Conservation (phyloP, 108 stramenopile genomes). For the Nitzschia inconspicua region DNA sequence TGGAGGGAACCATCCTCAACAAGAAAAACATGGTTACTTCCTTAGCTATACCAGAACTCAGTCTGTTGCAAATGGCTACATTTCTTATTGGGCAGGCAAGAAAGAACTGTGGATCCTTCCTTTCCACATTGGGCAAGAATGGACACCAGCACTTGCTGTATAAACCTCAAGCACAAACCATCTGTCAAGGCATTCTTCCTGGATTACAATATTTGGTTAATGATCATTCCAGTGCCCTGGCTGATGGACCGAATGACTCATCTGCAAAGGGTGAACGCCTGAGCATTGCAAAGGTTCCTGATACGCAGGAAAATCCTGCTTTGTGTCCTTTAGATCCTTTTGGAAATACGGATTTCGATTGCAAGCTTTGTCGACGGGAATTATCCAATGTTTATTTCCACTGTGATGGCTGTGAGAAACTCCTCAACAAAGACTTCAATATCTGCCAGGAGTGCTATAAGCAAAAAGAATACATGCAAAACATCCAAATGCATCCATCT, state of each 20-base stretch:
- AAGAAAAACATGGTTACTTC: slow-evolving; percentile 46
- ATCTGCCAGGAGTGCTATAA: slow-evolving; percentile 76
- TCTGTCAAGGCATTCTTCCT: slow-evolving; percentile 27
- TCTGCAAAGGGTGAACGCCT: slow-evolving; percentile 11
- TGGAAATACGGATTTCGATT: slow-evolving; percentile 61
- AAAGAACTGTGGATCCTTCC: neutral
- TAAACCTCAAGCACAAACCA: slow-evolving; percentile 1
- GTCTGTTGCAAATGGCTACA: slow-evolving; percentile 59
- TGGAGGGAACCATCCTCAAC: slow-evolving; percentile 62
- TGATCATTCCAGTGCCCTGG: slow-evolving; percentile 13
- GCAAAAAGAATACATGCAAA: slow-evolving; percentile 26
- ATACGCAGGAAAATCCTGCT: slow-evolving; percentile 28
- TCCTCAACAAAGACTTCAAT: slow-evolving; percentile 79
- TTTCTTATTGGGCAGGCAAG: neutral
- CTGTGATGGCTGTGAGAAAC: slow-evolving; percentile 83
- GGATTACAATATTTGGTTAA: slow-evolving; percentile 19
- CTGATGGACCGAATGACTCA: slow-evolving; percentile 1
- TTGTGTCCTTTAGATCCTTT: slow-evolving; percentile 41
- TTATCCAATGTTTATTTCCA: slow-evolving; percentile 85
- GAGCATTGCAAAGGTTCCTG: slow-evolving; percentile 15
- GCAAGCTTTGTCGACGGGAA: slow-evolving; percentile 70
- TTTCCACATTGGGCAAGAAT: neutral
- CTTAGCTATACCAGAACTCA: slow-evolving; percentile 73
- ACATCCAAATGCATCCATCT: slow-evolving; percentile 51
- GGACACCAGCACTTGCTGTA: neutral